phyloP scores from a whole-genome alignment of 2,329 filamentous ascomycete genomes.

The Pseudofabraea citricarpa region DNA sequence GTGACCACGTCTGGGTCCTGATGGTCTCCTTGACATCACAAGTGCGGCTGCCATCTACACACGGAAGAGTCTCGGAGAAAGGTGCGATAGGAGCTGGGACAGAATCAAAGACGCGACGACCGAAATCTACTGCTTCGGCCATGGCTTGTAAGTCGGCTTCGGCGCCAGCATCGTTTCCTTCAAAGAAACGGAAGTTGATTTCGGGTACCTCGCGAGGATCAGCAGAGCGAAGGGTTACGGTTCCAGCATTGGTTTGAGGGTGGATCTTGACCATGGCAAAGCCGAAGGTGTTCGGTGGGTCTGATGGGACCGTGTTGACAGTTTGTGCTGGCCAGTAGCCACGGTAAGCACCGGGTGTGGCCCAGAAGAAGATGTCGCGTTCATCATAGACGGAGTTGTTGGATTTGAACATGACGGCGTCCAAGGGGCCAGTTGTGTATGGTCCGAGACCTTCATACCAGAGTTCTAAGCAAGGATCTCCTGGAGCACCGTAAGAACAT shows the following conservation, averaged over 20 bases:
- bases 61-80: constrained; percentile 40
- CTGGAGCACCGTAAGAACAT: constrained; percentile 29
- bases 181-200: constrained; percentile 59
- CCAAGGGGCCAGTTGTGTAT: constrained; percentile 45
- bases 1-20: constrained; percentile 46
- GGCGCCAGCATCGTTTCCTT: background rate
- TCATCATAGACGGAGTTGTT: constrained; percentile 31
- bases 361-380: constrained; percentile 31
- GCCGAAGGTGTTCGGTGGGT: constrained; percentile 18
- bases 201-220: constrained; percentile 60
- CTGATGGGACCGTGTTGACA: constrained; percentile 25
- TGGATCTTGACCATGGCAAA: constrained; percentile 48
- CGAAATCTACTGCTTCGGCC: constrained; percentile 12
- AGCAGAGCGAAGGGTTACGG: constrained; percentile 53
- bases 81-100: constrained; percentile 29
- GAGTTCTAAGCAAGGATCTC: constrained; percentile 32
- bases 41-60: constrained; percentile 26
- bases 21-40: constrained; percentile 34
- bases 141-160: constrained; percentile 14
- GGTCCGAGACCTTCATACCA: constrained; percentile 17
- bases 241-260: constrained; percentile 55
- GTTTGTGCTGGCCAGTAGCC: constrained; percentile 38
- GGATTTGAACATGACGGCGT: constrained; percentile 25
- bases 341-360: constrained; percentile 25
- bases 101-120: constrained; percentile 30